These are phyloP conservation scores for Macrotyloma uniflorum DNA, from an alignment of 306 rosid genomes.

Conservation along the genomic window DNA sequence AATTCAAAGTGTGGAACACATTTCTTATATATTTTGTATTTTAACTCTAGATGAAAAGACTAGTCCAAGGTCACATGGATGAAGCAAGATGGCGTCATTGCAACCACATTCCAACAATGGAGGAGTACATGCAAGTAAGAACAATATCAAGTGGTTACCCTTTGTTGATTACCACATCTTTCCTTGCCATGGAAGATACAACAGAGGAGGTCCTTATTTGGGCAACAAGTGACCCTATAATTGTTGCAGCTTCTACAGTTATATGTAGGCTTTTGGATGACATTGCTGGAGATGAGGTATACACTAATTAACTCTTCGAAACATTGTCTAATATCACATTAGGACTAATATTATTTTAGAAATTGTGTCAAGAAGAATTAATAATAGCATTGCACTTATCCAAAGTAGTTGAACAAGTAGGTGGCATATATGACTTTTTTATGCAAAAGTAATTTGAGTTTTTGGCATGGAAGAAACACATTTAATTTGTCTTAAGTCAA, in stretches of 20 bases:
- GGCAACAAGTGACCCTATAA: not conserved
- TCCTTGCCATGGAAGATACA: conserved; percentile 21
- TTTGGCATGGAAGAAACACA: too few relatives aligned
- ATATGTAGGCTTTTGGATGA: conserved; percentile 7
- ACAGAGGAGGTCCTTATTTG: conserved; percentile 3
- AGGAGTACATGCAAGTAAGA: conserved; percentile 3
- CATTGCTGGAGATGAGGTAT: conserved; percentile 15
- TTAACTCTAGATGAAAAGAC: not conserved
- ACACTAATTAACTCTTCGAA: too few relatives aligned
- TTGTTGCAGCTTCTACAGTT: not conserved
- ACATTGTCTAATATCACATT: too few relatives aligned
- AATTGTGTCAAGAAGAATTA: too few relatives aligned
- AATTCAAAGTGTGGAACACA: not conserved
- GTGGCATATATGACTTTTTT: too few relatives aligned
- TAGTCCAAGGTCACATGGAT: not conserved
- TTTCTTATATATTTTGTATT: not conserved
- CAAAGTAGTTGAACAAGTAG: too few relatives aligned
- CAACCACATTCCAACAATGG: not conserved
- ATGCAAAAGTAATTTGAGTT: too few relatives aligned
- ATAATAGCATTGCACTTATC: too few relatives aligned
- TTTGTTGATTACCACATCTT: not conserved
- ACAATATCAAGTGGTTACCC: not conserved
- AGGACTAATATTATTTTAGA: too few relatives aligned
- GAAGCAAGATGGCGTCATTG: conserved; percentile 14
- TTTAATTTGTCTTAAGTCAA: too few relatives aligned